Evolutionary conservation across 2,329 filamentous ascomycete species (phyloP).

Genomic region (Sphaerulina populicola): DNA sequence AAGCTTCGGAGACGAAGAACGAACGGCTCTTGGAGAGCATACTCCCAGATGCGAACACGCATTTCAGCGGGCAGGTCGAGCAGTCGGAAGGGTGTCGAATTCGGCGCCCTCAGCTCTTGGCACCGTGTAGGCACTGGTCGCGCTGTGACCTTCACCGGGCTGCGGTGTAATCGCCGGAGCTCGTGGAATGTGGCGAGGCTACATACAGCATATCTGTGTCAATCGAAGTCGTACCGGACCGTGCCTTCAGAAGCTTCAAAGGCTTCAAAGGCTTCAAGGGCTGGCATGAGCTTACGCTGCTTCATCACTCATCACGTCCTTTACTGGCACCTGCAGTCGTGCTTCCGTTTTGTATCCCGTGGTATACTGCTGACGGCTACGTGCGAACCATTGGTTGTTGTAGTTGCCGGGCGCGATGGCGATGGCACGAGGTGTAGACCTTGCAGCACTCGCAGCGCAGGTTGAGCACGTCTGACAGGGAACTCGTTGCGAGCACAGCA

Average conservation of each 20-base stretch:
- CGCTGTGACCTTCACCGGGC: background rate
- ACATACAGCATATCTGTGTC: background rate
- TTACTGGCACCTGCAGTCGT: background rate
- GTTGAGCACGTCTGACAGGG: slow-evolving; percentile 5
- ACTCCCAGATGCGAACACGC: slow-evolving; percentile 6
- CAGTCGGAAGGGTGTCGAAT: background rate
- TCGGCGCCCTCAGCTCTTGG: background rate
- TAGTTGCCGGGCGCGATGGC: background rate
- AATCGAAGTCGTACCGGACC: background rate
- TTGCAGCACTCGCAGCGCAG: background rate
- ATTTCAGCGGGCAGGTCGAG: slow-evolving; percentile 11
- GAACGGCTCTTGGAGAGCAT: background rate
- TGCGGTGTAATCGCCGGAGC: background rate
- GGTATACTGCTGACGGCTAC: background rate
- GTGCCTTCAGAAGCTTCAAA: too few species aligned
- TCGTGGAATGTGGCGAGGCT: slow-evolving; percentile 1
- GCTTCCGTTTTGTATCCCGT: slow-evolving; percentile 1
- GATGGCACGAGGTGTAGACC: background rate
- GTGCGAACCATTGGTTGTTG: background rate
- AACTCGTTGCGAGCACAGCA: slow-evolving; percentile 8
- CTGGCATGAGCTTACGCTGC: slow-evolving; percentile 3
- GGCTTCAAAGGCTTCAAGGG: background rate
- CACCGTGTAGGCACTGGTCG: background rate
- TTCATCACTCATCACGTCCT: background rate
- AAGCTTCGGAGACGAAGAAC: slow-evolving; percentile 5